Percentiles rank a stretch among this genome's conserved stretches.
phyloP scores from a whole-genome alignment of 805 yeast species.

The Lachancea meyersii region DNA sequence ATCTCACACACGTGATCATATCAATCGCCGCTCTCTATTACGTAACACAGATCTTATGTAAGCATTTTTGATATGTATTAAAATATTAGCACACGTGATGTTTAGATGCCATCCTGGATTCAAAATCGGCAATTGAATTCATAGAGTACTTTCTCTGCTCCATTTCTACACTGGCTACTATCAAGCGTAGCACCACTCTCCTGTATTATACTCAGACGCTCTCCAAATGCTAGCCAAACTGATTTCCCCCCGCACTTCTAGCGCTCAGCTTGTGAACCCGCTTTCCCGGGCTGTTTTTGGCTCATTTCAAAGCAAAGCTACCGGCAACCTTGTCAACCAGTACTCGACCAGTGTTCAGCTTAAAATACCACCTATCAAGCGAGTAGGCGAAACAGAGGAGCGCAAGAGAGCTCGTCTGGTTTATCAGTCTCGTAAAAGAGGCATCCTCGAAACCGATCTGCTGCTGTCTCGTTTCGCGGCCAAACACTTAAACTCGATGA shows the following conservation, averaged over 20 bases:
- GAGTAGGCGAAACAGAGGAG: conserved; percentile 66
- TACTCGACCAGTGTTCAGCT: conserved; percentile 37
- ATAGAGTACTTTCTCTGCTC: no score
- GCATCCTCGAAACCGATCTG: conserved; percentile 88
- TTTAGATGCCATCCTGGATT: no score
- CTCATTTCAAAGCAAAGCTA: not conserved
- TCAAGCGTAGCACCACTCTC: no score
- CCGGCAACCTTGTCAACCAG: not conserved
- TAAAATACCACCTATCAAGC: conserved; percentile 70
- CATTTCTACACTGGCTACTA: no score
- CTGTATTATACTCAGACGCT: no score
- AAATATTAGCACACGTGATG: no score
- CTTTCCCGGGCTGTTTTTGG: not conserved
- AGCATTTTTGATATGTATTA: no score
- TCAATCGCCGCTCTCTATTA: not conserved
- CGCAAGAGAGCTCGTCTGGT: conserved; percentile 79
- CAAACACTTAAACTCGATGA: conserved; percentile 54
- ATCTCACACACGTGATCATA: not conserved
- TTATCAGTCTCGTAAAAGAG: conserved; percentile 91
- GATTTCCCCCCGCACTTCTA: not conserved
- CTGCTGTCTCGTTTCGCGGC: conserved; percentile 81
- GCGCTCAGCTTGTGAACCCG: not conserved
- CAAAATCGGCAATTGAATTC: no score
- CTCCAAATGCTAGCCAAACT: no score
- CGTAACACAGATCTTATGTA: no score